Conservation (phyloP, 352 stramenopile genomes). For the Phytophthora lateralis region DNA sequence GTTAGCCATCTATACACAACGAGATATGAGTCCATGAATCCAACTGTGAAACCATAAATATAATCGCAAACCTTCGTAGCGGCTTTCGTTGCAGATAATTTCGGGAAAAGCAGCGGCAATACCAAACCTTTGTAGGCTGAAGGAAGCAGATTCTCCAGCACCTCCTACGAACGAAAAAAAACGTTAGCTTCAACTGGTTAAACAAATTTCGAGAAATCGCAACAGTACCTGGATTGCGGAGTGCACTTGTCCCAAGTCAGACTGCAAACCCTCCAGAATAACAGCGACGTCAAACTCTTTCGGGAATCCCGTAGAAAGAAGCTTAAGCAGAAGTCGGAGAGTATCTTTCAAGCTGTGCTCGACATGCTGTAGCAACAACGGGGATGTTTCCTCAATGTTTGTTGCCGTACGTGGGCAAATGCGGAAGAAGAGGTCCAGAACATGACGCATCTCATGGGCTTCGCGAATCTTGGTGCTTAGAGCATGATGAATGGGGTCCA, state of each 20-base stretch:
- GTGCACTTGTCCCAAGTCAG: conserved; percentile 73
- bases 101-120: conserved; percentile 74
- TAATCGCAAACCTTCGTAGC: conserved; percentile 45
- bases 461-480: conserved; percentile 72
- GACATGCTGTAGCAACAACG: conserved; percentile 76
- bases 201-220: not conserved
- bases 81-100: conserved; percentile 58
- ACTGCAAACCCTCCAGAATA: conserved; percentile 80
- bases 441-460: conserved; percentile 79
- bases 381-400: conserved; percentile 79
- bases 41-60: conserved; percentile 1
- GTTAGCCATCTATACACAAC: conserved; percentile 60
- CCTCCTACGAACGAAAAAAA: conserved; percentile 50
- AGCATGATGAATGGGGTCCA: conserved; percentile 67
- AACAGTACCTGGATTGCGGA: conserved; percentile 69
- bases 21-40: conserved; percentile 4
- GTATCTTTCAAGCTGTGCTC: conserved; percentile 81
- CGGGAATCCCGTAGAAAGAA: conserved; percentile 81
- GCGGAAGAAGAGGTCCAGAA: conserved; percentile 73
- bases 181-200: conserved; percentile 1
- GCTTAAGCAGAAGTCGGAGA: conserved; percentile 74
- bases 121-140: conserved; percentile 76
- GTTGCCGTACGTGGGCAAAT: conserved; percentile 72
- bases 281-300: conserved; percentile 84
- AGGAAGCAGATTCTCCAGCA: conserved; percentile 81